These are phyloP conservation scores for Trypanosoma lewisi DNA, from an alignment of 208 protist genomes.

Conservation along the genomic window DNA sequence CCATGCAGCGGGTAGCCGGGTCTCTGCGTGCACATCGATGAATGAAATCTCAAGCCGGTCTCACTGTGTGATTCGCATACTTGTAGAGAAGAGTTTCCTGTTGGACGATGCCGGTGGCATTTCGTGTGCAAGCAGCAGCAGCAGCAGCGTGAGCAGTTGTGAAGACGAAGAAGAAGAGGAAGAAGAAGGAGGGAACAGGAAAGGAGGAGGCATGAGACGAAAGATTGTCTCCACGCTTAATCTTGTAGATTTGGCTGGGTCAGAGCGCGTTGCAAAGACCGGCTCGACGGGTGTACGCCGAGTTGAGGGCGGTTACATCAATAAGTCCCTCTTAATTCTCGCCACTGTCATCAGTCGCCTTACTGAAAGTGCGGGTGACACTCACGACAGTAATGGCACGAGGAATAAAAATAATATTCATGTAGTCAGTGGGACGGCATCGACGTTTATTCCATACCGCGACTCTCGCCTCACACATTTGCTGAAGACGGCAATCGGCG, in stretches of 20 bases:
- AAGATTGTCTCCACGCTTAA: conserved; percentile 75
- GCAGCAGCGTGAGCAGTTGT: background rate
- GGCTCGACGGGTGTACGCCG: conserved; percentile 88
- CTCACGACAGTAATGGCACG: no score
- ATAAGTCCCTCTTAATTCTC: conserved; percentile 80
- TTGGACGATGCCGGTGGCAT: conserved; percentile 7
- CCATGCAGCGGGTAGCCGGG: conserved; percentile 40
- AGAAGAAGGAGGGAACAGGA: background rate
- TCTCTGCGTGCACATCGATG: conserved; percentile 87
- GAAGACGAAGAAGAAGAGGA: conserved; percentile 13
- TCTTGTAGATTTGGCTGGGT: conserved; percentile 93
- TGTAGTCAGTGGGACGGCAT: background rate
- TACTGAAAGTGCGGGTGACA: conserved; percentile 21
- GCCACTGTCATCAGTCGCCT: conserved; percentile 78
- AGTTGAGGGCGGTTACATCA: conserved; percentile 93
- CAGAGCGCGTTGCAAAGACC: conserved; percentile 92
- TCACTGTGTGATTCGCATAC: conserved; percentile 94
- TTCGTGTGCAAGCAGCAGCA: conserved; percentile 8
- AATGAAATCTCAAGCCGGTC: conserved; percentile 94
- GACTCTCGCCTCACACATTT: conserved; percentile 92
- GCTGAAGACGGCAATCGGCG: conserved; percentile 90
- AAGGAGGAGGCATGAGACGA: conserved; percentile 12
- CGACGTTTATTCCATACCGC: conserved; percentile 87
- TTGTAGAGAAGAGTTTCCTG: conserved; percentile 69
- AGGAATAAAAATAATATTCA: no score